phyloP scores from a whole-genome alignment of 805 yeast genomes.

The Saccharomycopsis capsularis region DNA sequence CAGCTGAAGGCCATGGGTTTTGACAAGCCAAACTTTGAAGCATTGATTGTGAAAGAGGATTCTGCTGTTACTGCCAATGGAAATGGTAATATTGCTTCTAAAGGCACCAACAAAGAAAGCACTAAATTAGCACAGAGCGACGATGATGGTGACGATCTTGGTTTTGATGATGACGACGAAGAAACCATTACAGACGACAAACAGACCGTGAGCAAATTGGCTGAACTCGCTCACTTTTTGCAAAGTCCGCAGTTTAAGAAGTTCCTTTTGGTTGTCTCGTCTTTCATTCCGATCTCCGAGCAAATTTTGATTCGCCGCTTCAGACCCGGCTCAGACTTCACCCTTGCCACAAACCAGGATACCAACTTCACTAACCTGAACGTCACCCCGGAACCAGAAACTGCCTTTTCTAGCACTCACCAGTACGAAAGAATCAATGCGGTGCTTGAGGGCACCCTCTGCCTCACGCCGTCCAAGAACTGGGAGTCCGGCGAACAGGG shows the following conservation, averaged over 20 bases:
- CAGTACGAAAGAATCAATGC: constrained; percentile 31
- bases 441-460: constrained; percentile 70
- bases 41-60: neutral
- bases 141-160: too few species aligned
- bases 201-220: constrained; percentile 36
- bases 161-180: constrained; percentile 10
- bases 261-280: constrained; percentile 61
- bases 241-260: constrained; percentile 56
- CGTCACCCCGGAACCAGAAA: constrained; percentile 24
- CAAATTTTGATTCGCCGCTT: constrained; percentile 75
- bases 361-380: constrained; percentile 21
- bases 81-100: too few species aligned
- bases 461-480: constrained; percentile 71
- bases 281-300: constrained; percentile 53
- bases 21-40: constrained; percentile 1
- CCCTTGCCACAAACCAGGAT: constrained; percentile 68
- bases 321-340: constrained; percentile 92
- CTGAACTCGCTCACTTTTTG: constrained; percentile 51
- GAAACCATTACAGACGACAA: constrained; percentile 1
- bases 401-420: constrained; percentile 17
- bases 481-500: constrained; percentile 92
- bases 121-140: constrained; percentile 7
- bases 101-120: constrained; percentile 19
- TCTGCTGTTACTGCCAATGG: neutral
- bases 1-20: neutral